Evolutionary conservation across 2,329 filamentous ascomycete genomes (phyloP).

Genomic region (Paecilomyces fulvus): DNA sequence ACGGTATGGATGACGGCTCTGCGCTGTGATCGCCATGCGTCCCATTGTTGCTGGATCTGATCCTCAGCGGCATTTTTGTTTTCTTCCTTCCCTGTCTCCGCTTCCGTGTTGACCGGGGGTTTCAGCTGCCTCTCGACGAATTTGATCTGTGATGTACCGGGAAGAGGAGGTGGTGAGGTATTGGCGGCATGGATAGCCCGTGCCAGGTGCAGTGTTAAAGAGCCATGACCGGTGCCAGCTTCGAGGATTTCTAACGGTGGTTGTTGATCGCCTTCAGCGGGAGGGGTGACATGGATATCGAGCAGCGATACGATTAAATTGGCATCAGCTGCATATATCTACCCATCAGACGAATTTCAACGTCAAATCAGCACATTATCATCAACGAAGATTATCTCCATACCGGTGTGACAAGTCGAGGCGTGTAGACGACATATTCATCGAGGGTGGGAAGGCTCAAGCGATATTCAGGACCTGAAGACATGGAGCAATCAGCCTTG

Average conservation of each 20-base stretch:
- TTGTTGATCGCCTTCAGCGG: constrained; percentile 19
- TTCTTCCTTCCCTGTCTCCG: constrained; percentile 8
- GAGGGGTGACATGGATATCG: constrained; percentile 56
- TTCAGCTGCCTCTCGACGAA: constrained; percentile 17
- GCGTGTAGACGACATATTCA: constrained; percentile 61
- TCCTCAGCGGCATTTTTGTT: constrained; percentile 9
- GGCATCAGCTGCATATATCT: constrained; percentile 69
- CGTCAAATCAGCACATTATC: background rate
- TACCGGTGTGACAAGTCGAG: constrained; percentile 67
- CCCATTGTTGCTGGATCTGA: constrained; percentile 28
- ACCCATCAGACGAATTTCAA: constrained; percentile 14
- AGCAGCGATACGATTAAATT: constrained; percentile 67
- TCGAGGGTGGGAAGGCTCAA: constrained; percentile 60
- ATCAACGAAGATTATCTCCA: constrained; percentile 2
- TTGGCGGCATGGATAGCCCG: constrained; percentile 70
- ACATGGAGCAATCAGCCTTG: background rate
- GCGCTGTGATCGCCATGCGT: constrained; percentile 44
- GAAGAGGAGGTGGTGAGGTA: constrained; percentile 40
- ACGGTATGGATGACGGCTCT: constrained; percentile 67
- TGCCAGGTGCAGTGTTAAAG: constrained; percentile 65
- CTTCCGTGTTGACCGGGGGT: constrained; percentile 11
- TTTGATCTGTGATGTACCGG: constrained; percentile 23
- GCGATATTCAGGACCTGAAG: constrained; percentile 41
- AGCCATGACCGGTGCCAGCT: constrained; percentile 77
- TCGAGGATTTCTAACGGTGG: constrained; percentile 66